Conservation (phyloP, 192 early-diverging fungal genomes). For the Lobosporangium transversale region DNA sequence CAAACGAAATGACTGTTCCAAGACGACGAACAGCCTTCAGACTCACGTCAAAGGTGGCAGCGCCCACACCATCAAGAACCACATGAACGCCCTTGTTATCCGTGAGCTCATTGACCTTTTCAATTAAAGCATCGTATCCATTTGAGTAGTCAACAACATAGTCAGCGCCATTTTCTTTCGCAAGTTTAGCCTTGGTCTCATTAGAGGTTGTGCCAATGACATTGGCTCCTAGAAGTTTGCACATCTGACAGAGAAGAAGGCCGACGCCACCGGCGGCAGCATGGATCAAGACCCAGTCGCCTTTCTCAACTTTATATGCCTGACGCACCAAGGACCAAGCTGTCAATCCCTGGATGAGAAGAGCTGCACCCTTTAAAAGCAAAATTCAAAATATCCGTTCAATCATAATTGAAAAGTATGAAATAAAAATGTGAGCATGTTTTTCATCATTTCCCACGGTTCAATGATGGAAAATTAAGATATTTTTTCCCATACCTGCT, state of each 20-base stretch:
- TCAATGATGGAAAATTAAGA: no score
- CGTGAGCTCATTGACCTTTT: constrained; percentile 79
- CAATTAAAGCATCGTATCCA: constrained; percentile 67
- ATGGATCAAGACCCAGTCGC: constrained; percentile 86
- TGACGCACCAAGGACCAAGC: constrained; percentile 77
- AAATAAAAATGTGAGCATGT: constrained; percentile 62
- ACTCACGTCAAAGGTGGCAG: constrained; percentile 81
- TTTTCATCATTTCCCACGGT: constrained; percentile 54
- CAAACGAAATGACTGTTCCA: constrained; percentile 86
- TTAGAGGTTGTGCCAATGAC: constrained; percentile 90
- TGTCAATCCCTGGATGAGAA: constrained; percentile 85
- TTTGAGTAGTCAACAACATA: constrained; percentile 76
- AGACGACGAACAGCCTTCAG: constrained; percentile 69
- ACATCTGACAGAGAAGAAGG: constrained; percentile 79
- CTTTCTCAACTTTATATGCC: constrained; percentile 74
- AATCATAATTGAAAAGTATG: constrained; percentile 71
- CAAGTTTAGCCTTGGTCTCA: constrained; percentile 73
- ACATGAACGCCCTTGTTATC: constrained; percentile 78
- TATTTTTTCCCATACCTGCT: constrained; percentile 14
- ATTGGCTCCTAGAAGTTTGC: constrained; percentile 77
- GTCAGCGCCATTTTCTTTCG: constrained; percentile 70
- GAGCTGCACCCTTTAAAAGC: constrained; percentile 12
- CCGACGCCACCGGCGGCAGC: constrained; percentile 95
- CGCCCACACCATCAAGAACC: constrained; percentile 94
- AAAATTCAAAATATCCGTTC: neutral